A percentile compares a stretch with the other conserved stretches of the same genome.
These are phyloP conservation scores for Logfia minima DNA, from an alignment of 129 eudicot species.

Conservation along the genomic window DNA sequence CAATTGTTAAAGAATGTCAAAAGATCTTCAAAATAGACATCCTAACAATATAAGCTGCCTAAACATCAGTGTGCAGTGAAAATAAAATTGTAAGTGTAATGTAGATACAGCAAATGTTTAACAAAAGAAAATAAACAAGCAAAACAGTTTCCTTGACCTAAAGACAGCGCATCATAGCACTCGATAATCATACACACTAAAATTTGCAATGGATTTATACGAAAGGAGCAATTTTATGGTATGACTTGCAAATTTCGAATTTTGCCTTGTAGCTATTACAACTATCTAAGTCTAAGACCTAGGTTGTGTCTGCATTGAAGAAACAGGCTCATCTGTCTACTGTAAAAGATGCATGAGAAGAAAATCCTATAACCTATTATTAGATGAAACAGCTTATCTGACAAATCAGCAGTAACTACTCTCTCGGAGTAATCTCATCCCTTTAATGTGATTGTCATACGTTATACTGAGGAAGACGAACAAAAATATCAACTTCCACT, in stretches of 20 bases:
- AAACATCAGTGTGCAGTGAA: not conserved
- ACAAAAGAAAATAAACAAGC: not conserved
- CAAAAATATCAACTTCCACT: not conserved
- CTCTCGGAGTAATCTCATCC: not conserved
- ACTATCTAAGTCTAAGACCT: too few species aligned
- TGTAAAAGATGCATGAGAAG: too few species aligned
- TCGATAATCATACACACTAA: not conserved
- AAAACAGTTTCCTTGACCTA: not conserved
- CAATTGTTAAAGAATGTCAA: not conserved
- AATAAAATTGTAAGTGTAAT: not conserved
- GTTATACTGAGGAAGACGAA: not conserved
- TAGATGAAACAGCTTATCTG: too few species aligned
- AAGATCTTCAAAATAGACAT: conserved; percentile 7
- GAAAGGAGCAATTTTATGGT: too few species aligned
- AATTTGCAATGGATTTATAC: too few species aligned
- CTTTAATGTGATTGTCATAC: not conserved
- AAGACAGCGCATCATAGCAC: not conserved
- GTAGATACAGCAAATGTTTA: not conserved
- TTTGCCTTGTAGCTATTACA: too few species aligned
- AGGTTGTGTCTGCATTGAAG: too few species aligned
- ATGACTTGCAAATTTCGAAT: too few species aligned
- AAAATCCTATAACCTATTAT: too few species aligned
- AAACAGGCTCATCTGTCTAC: too few species aligned
- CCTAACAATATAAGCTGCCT: not conserved
- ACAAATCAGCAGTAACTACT: not conserved